Base-by-base conservation (phyloP, 306 rosid genomes). In the Cajanus cajan region DNA sequence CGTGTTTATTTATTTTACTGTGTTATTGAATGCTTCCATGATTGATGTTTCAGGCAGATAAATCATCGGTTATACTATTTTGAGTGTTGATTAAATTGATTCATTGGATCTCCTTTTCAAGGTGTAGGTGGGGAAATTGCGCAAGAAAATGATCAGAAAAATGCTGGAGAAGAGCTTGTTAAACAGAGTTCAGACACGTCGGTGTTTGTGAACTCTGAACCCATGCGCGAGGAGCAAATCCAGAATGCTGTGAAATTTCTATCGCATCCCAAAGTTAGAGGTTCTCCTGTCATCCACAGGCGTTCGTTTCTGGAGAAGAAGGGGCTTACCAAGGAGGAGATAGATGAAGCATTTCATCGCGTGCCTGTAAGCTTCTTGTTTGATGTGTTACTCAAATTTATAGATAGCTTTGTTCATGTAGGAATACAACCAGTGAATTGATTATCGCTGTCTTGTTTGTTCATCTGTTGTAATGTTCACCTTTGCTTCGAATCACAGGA, bases 281-380 rank as follows among this genome's bases (percentile, higher is more conserved):
- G 93, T 19, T 93, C 97, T 67, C 97, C 98, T 1, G 89, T 91
- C 36, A 36, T 90, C 16, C 86, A 86, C n/a, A 86, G 98, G 79
- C 86, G 93, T 18, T 88, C 97, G 4, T 93, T 93, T 82, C 90
- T 93, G 14, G 98, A 93, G 86, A 91, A 83, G 84, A 93, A 93
- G 85, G 97, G 93, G 28, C 97, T 93, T n/a, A 87, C 97, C 0
- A 91, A 89, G 86, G 98, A 91, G 76, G 98, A 93, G 92, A 91
- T 93, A 25, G 97, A 93, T 75, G 97, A 93, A 78, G 95, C 98
- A 19, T 93, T 93, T 80, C 89, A 74, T 14, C 98, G 86, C 31
- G 97, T 87, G 57, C 97, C 97, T 4, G 97, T 93, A 73, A 78
- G 93, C 81, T 14, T 79, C 37, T 48, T 55, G 34, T 24, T 70